Conservation (phyloP, 2,329 filamentous ascomycete species). For the Exophiala sp. region DNA sequence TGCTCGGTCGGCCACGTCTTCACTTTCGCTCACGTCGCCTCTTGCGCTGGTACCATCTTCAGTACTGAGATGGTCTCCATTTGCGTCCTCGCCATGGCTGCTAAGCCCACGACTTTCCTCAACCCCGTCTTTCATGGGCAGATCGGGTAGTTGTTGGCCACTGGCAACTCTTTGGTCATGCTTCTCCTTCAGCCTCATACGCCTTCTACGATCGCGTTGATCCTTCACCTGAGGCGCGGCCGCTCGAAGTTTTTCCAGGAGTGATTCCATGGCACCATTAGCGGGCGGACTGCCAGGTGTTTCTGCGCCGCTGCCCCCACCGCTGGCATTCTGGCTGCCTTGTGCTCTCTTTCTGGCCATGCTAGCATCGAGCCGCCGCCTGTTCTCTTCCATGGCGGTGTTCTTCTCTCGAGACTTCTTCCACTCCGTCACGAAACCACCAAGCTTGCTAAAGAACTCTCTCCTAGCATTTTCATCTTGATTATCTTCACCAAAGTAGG, state of each 20-base stretch:
- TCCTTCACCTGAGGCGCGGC: constrained; percentile 87
- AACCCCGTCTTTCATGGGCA: constrained; percentile 53
- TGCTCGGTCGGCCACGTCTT: constrained; percentile 82
- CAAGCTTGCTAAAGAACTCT: constrained; percentile 93
- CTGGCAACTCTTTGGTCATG: constrained; percentile 87
- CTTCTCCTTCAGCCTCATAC: constrained; percentile 82
- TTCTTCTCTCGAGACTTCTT: constrained; percentile 97
- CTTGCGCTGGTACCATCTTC: constrained; percentile 29
- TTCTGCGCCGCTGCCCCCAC: constrained; percentile 29
- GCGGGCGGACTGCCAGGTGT: constrained; percentile 57
- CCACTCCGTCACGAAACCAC: constrained; percentile 86
- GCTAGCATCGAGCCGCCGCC: constrained; percentile 80
- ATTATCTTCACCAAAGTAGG: constrained; percentile 92
- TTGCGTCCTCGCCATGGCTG: constrained; percentile 28
- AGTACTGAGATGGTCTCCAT: constrained; percentile 20
- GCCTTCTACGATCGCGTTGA: constrained; percentile 79
- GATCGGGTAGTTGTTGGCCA: constrained; percentile 81
- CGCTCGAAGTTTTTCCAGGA: constrained; percentile 90
- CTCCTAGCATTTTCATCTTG: constrained; percentile 86
- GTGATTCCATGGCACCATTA: constrained; percentile 90
- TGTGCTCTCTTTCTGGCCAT: constrained; percentile 77
- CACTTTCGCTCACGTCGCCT: constrained; percentile 47
- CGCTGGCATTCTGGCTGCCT: constrained; percentile 47
- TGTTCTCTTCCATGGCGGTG: constrained; percentile 72
- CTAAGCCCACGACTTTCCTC: constrained; percentile 44